Evolutionary conservation across 2,329 filamentous ascomycete species (phyloP).

Genomic region (Ophiostoma piceae): DNA sequence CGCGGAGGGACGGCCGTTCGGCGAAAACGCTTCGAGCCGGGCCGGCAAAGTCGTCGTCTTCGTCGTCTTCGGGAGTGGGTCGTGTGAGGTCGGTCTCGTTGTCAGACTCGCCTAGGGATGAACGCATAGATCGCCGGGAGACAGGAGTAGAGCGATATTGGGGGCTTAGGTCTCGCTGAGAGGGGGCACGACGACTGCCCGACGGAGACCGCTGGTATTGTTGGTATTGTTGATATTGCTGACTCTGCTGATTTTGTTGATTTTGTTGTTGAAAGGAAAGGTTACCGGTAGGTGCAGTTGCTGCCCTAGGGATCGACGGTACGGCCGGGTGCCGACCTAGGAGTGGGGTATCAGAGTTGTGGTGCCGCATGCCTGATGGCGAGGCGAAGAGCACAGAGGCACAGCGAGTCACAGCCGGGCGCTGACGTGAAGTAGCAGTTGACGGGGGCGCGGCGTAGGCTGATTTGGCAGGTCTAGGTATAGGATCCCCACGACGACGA

Average conservation of each 20-base stretch:
- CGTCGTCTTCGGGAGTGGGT: slow-evolving; percentile 35
- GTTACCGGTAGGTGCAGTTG: slow-evolving; percentile 23
- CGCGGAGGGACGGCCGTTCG: slow-evolving; percentile 22
- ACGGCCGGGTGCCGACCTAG: slow-evolving; percentile 28
- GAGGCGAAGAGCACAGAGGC: slow-evolving; percentile 28
- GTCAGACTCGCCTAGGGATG: slow-evolving; percentile 38
- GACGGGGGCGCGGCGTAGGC: slow-evolving; percentile 26
- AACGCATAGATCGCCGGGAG: slow-evolving; percentile 36
- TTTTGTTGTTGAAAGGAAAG: slow-evolving; percentile 19
- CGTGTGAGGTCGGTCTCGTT: slow-evolving; percentile 37
- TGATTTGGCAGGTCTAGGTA: slow-evolving; percentile 29
- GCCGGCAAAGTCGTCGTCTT: slow-evolving; percentile 29
- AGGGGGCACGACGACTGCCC: slow-evolving; percentile 32
- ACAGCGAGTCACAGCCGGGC: slow-evolving; percentile 25
- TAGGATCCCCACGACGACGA: slow-evolving; percentile 30
- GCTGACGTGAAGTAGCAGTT: slow-evolving; percentile 20
- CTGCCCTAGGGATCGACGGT: slow-evolving; percentile 24
- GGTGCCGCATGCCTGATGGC: slow-evolving; percentile 32
- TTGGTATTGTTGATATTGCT: slow-evolving; percentile 26
- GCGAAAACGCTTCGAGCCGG: slow-evolving; percentile 20
- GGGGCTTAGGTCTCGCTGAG: slow-evolving; percentile 34
- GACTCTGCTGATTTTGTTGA: not conserved
- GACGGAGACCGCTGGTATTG: slow-evolving; percentile 24
- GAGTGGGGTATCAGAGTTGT: slow-evolving; percentile 32
- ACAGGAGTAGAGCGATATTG: slow-evolving; percentile 38